Evolutionary conservation across 768 basidiomycete genomes (phyloP).

Genomic region (Kwoniella pini): DNA sequence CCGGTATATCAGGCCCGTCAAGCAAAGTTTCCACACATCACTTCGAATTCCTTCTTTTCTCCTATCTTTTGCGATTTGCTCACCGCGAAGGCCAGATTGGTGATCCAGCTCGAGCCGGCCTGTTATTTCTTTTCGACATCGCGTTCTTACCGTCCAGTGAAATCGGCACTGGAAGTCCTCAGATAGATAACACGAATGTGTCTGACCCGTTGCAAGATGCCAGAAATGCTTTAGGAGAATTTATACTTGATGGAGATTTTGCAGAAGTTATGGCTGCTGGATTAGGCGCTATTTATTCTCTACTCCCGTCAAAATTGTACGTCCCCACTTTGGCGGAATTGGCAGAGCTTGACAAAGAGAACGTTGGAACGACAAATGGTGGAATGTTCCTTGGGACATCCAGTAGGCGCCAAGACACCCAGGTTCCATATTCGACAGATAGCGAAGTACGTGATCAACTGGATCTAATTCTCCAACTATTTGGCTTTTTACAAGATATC

Average conservation of each 20-base stretch:
- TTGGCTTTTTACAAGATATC: slow-evolving; percentile 90
- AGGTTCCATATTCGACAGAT: slow-evolving; percentile 70
- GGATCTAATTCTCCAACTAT: slow-evolving; percentile 83
- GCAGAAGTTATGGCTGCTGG: slow-evolving; percentile 96
- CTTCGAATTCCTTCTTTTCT: slow-evolving; percentile 94
- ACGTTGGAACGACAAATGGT: slow-evolving; percentile 70
- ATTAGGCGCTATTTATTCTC: slow-evolving; percentile 85
- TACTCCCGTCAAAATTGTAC: slow-evolving; percentile 82
- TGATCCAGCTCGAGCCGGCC: slow-evolving; percentile 85
- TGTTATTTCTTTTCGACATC: slow-evolving; percentile 92
- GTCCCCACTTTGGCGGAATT: slow-evolving; percentile 59
- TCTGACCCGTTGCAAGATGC: slow-evolving; percentile 78
- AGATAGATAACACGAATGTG: slow-evolving; percentile 20
- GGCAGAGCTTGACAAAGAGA: slow-evolving; percentile 24
- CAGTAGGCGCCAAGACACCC: slow-evolving; percentile 51
- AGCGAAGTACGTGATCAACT: slow-evolving; percentile 75
- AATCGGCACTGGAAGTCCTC: slow-evolving; percentile 31
- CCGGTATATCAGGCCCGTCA: slow-evolving; percentile 60
- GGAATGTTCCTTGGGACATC: slow-evolving; percentile 57
- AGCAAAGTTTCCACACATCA: slow-evolving; percentile 59
- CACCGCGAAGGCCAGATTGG: slow-evolving; percentile 93
- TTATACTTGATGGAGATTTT: slow-evolving; percentile 94
- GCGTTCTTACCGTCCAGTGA: slow-evolving; percentile 59
- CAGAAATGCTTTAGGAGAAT: slow-evolving; percentile 83
- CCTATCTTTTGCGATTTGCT: slow-evolving; percentile 90